phyloP scores from a whole-genome alignment of 805 yeast species.

The Metschnikowia borealis region DNA sequence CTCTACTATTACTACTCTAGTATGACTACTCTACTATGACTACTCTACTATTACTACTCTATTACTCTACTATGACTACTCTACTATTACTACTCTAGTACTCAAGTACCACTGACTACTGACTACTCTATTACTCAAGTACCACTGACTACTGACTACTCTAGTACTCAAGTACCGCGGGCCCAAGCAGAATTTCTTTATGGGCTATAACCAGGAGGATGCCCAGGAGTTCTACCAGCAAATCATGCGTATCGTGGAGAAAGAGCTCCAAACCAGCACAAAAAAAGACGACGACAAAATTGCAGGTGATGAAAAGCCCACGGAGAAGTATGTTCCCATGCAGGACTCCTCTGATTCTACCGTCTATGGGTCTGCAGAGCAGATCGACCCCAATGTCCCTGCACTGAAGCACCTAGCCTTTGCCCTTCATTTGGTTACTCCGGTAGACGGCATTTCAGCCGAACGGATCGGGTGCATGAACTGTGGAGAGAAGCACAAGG shows the following conservation, averaged over 20 bases:
- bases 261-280: slow-evolving; percentile 35
- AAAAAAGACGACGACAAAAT: slow-evolving; percentile 6
- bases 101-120: no score
- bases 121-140: no score
- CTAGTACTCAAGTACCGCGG: slow-evolving; percentile 64
- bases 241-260: slow-evolving; percentile 62
- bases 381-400: slow-evolving; percentile 66
- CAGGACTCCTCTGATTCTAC: slow-evolving; percentile 22
- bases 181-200: slow-evolving; percentile 70
- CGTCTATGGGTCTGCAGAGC: slow-evolving; percentile 67
- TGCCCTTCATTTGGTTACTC: slow-evolving; percentile 66
- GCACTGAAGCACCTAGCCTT: slow-evolving; percentile 42
- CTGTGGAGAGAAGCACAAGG: slow-evolving; percentile 57
- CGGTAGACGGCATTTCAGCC: slow-evolving; percentile 86
- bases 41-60: no score
- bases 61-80: no score
- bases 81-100: no score
- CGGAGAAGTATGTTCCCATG: slow-evolving; percentile 15
- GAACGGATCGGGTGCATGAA: slow-evolving; percentile 85
- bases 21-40: no score
- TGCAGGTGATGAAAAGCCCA: neutral
- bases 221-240: slow-evolving; percentile 94
- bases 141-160: no score
- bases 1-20: no score
- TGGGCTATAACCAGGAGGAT: slow-evolving; percentile 91